Base-by-base conservation (phyloP, 352 stramenopile species). In the Phytophthora cactorum region DNA sequence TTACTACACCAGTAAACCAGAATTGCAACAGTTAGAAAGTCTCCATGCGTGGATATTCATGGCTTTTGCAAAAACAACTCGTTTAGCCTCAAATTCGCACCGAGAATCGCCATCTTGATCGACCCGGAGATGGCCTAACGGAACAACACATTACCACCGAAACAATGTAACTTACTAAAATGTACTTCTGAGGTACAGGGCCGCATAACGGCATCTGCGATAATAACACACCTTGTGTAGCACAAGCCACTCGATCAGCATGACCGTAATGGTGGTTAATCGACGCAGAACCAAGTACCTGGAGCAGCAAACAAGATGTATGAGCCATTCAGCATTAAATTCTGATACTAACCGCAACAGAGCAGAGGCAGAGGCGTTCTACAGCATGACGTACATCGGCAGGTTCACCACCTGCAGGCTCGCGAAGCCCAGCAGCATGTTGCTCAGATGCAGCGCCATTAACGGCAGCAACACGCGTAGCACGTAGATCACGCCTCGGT, bases 201-300 rank as follows among this genome's bases (percentile, higher is more conserved):
- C 22, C 25, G 9, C 17, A 53, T n/a, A 39, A 41, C 7, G n/a
- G 50, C 14, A 10, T 15, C 11, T 6, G 25, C 11, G n/a, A 34
- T 7, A 41, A 43, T 17, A 2, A 34, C 51, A 15, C n/a, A 81
- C 77, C 64, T 92, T 89, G 70, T 78, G 65, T 43, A 90, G 73
- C 55, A 90, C 76, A 69, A 92, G 69, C 79, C 80, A 91, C 58
- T 92, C 84, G 67, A 92, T 89, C 52, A 91, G 67, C 72, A 92
- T 78, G 54, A 92, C 83, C 31, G 88, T 91, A 72, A 92, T 68
- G 10, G 84, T 92, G 10, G 82, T 91, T 51, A 92, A 73, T 8
- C 84, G 74, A 22, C 84, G 82, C 47, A 92, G 68, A 53, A 92
- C 84, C 43, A 87, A 59, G 39, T 85, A 87, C 77, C 79, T 87